phyloP scores from a whole-genome alignment of 345 rosid genomes.

The Eucalyptus pauciflora region DNA sequence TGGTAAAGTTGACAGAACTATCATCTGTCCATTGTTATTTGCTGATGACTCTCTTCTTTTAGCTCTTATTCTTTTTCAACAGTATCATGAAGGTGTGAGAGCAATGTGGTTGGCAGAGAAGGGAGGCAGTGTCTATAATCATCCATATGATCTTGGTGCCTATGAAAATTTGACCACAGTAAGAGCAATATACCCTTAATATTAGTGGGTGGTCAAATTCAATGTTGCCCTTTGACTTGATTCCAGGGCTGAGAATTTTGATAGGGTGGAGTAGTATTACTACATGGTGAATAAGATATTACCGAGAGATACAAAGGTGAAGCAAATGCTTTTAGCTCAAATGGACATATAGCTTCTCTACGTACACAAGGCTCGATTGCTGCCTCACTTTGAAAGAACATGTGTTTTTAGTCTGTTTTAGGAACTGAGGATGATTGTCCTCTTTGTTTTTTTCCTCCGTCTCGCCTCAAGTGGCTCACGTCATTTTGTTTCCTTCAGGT shows the following conservation, averaged over 20 bases:
- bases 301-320: neutral
- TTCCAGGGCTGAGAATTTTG: neutral
- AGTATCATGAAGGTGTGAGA: conserved; percentile 95
- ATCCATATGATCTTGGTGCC: conserved; percentile 76
- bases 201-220: neutral
- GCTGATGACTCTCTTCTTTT: neutral
- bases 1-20: neutral
- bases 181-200: neutral
- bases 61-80: conserved; percentile 4
- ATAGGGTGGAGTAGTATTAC: neutral
- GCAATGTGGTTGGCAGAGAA: conserved; percentile 94
- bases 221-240: neutral
- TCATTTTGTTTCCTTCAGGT: conserved; percentile 31
- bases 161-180: conserved; percentile 65
- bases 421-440: neutral
- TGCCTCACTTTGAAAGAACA: neutral
- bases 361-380: neutral
- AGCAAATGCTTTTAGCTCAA: neutral
- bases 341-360: neutral
- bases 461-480: neutral
- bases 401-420: neutral
- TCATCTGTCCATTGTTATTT: neutral
- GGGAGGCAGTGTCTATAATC: conserved; percentile 71
- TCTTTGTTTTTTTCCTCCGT: neutral
- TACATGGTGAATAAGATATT: neutral